Percentiles rank a stretch among this genome's conserved stretches.
phyloP scores from a whole-genome alignment of 2,329 filamentous ascomycete species.

The Tolypocladium amazonense region DNA sequence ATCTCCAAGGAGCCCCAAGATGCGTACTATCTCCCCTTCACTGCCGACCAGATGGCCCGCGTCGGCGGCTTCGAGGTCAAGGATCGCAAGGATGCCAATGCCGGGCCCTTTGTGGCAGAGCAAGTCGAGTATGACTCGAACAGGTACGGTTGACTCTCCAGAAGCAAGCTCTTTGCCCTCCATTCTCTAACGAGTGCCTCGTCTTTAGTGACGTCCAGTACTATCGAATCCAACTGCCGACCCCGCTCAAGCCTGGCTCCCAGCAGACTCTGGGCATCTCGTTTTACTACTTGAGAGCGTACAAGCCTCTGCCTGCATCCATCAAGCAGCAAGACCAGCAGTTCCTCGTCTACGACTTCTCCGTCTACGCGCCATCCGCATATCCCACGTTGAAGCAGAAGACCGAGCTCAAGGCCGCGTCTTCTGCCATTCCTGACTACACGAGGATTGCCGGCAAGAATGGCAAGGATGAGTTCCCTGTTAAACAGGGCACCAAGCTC shows the following conservation, averaged over 20 bases:
- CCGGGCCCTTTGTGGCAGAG: conserved; percentile 58
- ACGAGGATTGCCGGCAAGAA: conserved; percentile 56
- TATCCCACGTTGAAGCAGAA: conserved; percentile 89
- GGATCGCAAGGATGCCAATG: conserved; percentile 72
- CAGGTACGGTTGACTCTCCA: conserved; percentile 31
- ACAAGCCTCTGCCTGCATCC: conserved; percentile 66
- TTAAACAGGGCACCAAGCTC: conserved; percentile 75
- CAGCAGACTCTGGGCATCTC: conserved; percentile 83
- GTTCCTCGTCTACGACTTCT: conserved; percentile 78
- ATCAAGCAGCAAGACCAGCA: conserved; percentile 83
- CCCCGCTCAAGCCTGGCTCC: conserved; percentile 61
- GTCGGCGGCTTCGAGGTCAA: conserved; percentile 84
- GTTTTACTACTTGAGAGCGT: conserved; percentile 70
- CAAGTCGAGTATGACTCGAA: conserved; percentile 52
- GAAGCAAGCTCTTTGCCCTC: neutral
- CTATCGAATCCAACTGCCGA: conserved; percentile 71
- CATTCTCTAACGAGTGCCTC: neutral
- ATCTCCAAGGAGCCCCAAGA: conserved; percentile 65
- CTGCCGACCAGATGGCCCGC: conserved; percentile 60
- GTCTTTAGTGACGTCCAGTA: conserved; percentile 61
- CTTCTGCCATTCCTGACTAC: conserved; percentile 70
- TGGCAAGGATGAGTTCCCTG: conserved; percentile 55
- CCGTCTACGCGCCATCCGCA: conserved; percentile 70
- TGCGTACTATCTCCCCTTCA: conserved; percentile 88
- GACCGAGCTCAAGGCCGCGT: conserved; percentile 88